phyloP scores from a whole-genome alignment of 305 asterid genomes.

The Fraxinus baroniana region DNA sequence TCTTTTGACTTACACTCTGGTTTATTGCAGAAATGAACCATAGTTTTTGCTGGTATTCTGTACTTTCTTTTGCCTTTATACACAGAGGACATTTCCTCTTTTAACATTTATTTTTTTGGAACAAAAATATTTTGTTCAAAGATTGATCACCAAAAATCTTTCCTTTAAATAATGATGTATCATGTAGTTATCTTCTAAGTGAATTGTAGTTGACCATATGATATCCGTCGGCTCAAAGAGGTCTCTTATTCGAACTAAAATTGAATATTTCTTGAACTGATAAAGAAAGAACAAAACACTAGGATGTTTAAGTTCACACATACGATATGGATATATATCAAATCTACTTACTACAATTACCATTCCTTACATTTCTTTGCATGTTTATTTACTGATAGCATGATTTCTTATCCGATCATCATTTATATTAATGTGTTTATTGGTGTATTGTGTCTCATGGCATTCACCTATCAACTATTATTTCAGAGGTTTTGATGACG shows the following conservation, averaged over 20 bases:
- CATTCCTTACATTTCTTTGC: not conserved
- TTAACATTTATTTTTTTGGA: not conserved
- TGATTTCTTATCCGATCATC: slow-evolving; percentile 5
- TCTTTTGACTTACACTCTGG: not conserved
- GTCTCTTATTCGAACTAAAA: not conserved
- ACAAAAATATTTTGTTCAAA: no score
- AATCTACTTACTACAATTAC: not conserved
- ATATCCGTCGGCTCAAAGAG: not conserved
- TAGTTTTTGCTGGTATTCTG: not conserved
- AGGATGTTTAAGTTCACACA: not conserved
- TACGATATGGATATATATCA: not conserved
- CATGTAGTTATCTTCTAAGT: not conserved
- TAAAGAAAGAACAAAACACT: not conserved
- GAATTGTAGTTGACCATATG: not conserved
- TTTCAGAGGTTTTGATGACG: slow-evolving; percentile 94
- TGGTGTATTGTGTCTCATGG: slow-evolving; percentile 16
- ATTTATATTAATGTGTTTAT: slow-evolving; percentile 12
- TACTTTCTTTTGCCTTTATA: not conserved
- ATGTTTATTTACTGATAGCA: not conserved
- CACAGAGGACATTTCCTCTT: not conserved
- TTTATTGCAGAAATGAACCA: not conserved
- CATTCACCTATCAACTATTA: slow-evolving; percentile 17
- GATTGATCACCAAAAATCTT: not conserved
- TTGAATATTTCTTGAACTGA: not conserved
- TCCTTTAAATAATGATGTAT: not conserved